A percentile compares a stretch with the other conserved stretches of the same genome.
Evolutionary conservation across 2,329 filamentous ascomycete species (phyloP).

Genomic region (Stachybotrys chartarum): DNA sequence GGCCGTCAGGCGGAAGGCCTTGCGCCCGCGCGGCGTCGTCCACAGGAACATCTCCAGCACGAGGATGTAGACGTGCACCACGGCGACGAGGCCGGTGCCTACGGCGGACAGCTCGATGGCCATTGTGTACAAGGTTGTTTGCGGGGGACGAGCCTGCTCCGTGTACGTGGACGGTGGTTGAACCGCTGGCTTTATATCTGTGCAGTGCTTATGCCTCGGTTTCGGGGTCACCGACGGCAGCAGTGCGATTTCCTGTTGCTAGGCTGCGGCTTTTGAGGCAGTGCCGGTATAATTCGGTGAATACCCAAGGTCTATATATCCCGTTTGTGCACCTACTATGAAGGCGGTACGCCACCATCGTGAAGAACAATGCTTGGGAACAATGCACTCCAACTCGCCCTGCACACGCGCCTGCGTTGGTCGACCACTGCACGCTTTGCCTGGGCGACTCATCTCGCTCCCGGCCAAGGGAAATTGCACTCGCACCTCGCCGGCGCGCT

Average conservation of each 20-base stretch:
- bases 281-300: too few relatives aligned
- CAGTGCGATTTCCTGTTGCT: too few relatives aligned
- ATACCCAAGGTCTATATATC: background rate
- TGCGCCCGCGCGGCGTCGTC: constrained; percentile 36
- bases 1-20: constrained; percentile 34
- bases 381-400: background rate
- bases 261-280: too few relatives aligned
- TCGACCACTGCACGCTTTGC: too few relatives aligned
- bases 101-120: constrained; percentile 18
- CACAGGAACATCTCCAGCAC: constrained; percentile 43
- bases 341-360: background rate
- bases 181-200: too few relatives aligned
- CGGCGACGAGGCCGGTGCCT: constrained; percentile 30
- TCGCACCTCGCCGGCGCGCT: background rate
- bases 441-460: background rate
- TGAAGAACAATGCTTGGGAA: background rate
- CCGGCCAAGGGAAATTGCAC: background rate
- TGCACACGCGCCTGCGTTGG: background rate
- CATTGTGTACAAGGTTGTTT: constrained; percentile 16
- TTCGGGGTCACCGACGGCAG: too few relatives aligned
- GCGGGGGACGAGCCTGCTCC: too few relatives aligned
- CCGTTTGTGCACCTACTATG: too few relatives aligned
- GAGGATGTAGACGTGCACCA: constrained; percentile 41
- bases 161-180: too few relatives aligned
- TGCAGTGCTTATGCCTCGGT: too few relatives aligned